These are phyloP conservation scores for Lizonia empirigonia DNA, from an alignment of 2,329 filamentous ascomycete species.

Conservation along the genomic window DNA sequence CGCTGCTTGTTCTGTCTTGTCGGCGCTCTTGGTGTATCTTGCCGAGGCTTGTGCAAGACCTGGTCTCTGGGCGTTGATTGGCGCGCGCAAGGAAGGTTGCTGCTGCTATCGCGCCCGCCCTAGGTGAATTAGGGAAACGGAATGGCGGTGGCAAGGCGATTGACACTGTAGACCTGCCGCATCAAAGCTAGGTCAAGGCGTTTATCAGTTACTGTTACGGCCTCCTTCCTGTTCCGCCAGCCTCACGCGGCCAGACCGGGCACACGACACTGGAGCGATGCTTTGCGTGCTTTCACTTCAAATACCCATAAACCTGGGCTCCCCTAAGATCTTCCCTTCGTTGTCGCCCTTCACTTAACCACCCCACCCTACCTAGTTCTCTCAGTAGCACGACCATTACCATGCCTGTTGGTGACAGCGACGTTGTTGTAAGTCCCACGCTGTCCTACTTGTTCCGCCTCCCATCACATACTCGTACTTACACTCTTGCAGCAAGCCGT, in stretches of 20 bases:
- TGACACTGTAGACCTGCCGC: constrained; percentile 28
- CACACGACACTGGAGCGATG: constrained; percentile 16
- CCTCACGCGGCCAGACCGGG: constrained; percentile 16
- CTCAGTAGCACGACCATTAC: constrained; percentile 22
- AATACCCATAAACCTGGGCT: constrained; percentile 14
- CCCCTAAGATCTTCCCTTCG: constrained; percentile 20
- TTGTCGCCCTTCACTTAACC: constrained; percentile 19
- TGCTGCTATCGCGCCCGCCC: constrained; percentile 16
- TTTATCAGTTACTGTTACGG: constrained; percentile 22
- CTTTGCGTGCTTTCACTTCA: constrained; percentile 21
- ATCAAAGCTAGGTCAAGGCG: constrained; percentile 16
- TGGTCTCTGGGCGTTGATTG: constrained; percentile 18
- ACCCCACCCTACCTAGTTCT: constrained; percentile 12
- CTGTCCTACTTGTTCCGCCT: neutral
- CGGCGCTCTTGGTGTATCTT: constrained; percentile 11
- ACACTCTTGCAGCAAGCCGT: constrained; percentile 31
- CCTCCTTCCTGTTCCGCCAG: constrained; percentile 24
- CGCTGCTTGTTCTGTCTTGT: constrained; percentile 21
- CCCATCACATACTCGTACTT: constrained; percentile 10
- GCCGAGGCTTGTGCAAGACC: constrained; percentile 24
- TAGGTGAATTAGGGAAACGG: constrained; percentile 15
- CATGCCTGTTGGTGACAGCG: constrained; percentile 36
- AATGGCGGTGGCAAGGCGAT: constrained; percentile 27
- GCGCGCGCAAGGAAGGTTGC: constrained; percentile 11
- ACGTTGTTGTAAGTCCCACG: constrained; percentile 29